These are phyloP conservation scores for Anisodus tanguticus DNA, from an alignment of 257 asterid genomes.

Conservation along the genomic window DNA sequence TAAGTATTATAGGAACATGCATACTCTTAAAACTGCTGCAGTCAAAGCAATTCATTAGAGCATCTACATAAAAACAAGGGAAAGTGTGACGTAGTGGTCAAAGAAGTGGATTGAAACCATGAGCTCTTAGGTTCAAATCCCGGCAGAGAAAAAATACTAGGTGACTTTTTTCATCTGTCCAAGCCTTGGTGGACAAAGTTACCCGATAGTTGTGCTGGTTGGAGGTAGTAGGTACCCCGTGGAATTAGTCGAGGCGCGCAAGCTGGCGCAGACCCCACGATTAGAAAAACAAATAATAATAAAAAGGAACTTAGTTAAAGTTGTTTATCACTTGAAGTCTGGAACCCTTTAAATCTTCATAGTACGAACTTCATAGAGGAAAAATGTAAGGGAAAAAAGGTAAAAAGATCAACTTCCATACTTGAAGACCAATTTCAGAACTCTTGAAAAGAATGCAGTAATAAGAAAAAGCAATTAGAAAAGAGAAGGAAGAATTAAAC, in stretches of 20 bases:
- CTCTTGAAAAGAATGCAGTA: not conserved
- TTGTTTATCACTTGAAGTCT: not conserved
- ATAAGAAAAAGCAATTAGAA: constrained; percentile 10
- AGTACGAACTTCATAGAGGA: not conserved
- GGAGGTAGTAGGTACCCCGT: not conserved
- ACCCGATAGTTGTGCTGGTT: not conserved
- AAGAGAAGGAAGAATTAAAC: not conserved
- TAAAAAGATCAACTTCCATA: not conserved
- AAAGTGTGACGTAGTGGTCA: not conserved
- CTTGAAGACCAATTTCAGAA: not conserved
- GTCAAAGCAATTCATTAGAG: not conserved
- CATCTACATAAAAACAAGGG: not conserved
- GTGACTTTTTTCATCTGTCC: not conserved
- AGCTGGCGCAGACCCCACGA: not conserved
- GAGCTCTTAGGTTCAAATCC: not conserved
- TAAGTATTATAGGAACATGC: not conserved
- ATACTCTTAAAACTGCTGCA: not conserved
- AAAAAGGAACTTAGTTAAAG: constrained; percentile 21
- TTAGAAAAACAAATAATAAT: not conserved
- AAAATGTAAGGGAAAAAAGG: not conserved
- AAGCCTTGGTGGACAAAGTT: not conserved
- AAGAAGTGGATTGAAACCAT: not conserved
- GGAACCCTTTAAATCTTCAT: not conserved
- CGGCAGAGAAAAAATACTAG: not conserved
- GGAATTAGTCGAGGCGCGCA: not conserved